Evolutionary conservation across 2,329 filamentous ascomycete genomes (phyloP), one percentile per base, ranked within the genome.

Genomic region (Pestalotiopsis sp.): DNA sequence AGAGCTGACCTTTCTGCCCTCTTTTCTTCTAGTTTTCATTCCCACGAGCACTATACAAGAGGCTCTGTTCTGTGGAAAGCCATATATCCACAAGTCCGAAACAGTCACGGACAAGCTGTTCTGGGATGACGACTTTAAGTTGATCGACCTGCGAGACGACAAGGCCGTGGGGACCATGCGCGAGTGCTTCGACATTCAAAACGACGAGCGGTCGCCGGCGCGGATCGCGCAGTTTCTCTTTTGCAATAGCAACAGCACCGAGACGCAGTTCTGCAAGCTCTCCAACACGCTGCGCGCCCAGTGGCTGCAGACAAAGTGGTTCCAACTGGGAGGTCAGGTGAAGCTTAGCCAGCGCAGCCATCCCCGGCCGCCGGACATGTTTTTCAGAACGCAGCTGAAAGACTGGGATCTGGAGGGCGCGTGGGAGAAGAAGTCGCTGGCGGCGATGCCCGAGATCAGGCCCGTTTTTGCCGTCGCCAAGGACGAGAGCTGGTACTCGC

Each of bases 381-480:
- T 13, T 45, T 45, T 12, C 41, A 45, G 41, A 45, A 45, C 17
- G 41, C 31, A 36, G 2, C 2, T 36, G 6, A 9, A 6, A 2
- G 41, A 58, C 1, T 23, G 52, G 52, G 36, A 61, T 59, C 1
- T 59, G 17, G 25, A 20, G 4, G 23, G 23, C 23, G 12, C 12
- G 5, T 62, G 59, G 59, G 27, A 9, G n/a, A 36, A 17, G 9
- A 12, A 62, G 17, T 4, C 31, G 17, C 7, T 39, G 11, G 27
- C 12, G n/a, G 4, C 9, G 5, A 62, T 62, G 59, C 59, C 59
- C 5, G 36, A 38, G 13, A 12, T 62, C n/a, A 31, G 59, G 14
- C 59, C 59, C 17, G 59, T 62, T 7, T 62, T 62, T 20, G 27
- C 38, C n/a, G n/a, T 62, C 12, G 59, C 59, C 31, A 62, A 39